Percentiles rank a stretch among this genome's conserved stretches.
These are phyloP conservation scores for Populus tomentosa DNA, from an alignment of 441 rosid species.

Conservation along the genomic window DNA sequence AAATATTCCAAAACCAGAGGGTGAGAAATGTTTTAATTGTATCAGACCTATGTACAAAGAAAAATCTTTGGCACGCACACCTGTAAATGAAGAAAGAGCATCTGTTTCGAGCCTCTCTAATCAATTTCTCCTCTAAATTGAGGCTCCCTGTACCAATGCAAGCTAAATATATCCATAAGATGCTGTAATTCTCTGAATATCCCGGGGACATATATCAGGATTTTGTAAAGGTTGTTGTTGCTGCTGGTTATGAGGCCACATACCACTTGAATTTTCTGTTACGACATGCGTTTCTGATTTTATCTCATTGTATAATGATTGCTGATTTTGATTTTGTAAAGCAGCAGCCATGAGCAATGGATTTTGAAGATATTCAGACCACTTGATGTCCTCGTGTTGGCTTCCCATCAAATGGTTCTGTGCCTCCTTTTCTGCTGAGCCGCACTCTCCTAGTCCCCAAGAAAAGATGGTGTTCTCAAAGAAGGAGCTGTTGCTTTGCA, in stretches of 20 bases:
- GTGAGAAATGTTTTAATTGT: constrained; percentile 21
- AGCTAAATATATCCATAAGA: constrained; percentile 44
- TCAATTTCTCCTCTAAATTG: not conserved
- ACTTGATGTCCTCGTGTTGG: constrained; percentile 41
- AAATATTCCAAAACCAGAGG: constrained; percentile 26
- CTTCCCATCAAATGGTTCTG: constrained; percentile 30
- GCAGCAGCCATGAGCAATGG: constrained; percentile 42
- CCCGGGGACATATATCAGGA: constrained; percentile 36
- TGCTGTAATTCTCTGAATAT: constrained; percentile 48
- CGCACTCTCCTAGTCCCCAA: constrained; percentile 56
- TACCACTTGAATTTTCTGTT: constrained; percentile 23
- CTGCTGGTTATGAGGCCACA: constrained; percentile 43
- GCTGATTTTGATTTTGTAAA: constrained; percentile 42
- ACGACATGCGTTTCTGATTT: constrained; percentile 52
- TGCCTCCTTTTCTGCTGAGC: constrained; percentile 40
- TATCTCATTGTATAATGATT: constrained; percentile 41
- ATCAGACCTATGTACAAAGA: constrained; percentile 47
- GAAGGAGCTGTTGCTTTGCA: constrained; percentile 39
- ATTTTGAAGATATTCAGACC: constrained; percentile 47
- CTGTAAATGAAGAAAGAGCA: constrained; percentile 20
- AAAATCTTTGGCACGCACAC: constrained; percentile 32
- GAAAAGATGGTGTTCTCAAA: constrained; percentile 39
- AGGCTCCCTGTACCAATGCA: not conserved
- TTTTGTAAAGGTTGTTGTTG: constrained; percentile 29
- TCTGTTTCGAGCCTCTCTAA: constrained; percentile 1